Percentiles rank a stretch among this genome's conserved stretches.
Conservation (phyloP, 2,329 filamentous ascomycete genomes). For the Biscogniauxia sp. region DNA sequence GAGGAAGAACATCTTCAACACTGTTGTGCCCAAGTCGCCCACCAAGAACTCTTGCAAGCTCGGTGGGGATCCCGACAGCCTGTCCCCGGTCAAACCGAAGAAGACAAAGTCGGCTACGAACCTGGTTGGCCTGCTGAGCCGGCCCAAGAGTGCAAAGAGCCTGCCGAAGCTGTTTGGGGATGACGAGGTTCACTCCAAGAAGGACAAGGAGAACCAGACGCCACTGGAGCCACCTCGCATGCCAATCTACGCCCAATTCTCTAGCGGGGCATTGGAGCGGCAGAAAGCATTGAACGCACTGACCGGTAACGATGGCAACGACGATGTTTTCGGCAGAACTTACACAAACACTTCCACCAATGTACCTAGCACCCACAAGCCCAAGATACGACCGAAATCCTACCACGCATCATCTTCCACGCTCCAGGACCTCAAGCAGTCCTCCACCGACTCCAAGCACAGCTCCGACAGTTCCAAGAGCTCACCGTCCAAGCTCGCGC, state of each 20-base stretch:
- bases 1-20: conserved; percentile 25
- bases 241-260: conserved; percentile 81
- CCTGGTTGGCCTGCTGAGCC: conserved; percentile 72
- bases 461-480: conserved; percentile 21
- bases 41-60: conserved; percentile 32
- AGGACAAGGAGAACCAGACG: conserved; percentile 80
- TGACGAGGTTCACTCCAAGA: conserved; percentile 49
- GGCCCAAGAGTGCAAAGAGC: conserved; percentile 71
- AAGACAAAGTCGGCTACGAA: conserved; percentile 84
- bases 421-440: conserved; percentile 17
- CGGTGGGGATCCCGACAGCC: conserved; percentile 38
- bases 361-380: conserved; percentile 19
- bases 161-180: conserved; percentile 52
- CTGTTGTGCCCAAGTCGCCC: conserved; percentile 40
- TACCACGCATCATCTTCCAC: conserved; percentile 41
- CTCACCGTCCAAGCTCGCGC: conserved; percentile 38
- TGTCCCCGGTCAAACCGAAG: conserved; percentile 61
- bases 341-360: conserved; percentile 15
- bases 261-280: conserved; percentile 36
- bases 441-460: conserved; percentile 16
- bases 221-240: conserved; percentile 48
- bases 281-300: conserved; percentile 15
- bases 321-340: conserved; percentile 5
- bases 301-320: conserved; percentile 12
- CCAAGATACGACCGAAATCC: conserved; percentile 50